Evolutionary conservation across 75 land plant genomes (phyloP), one percentile per base, ranked within the genome.

Genomic region (Larix kaempferi): DNA sequence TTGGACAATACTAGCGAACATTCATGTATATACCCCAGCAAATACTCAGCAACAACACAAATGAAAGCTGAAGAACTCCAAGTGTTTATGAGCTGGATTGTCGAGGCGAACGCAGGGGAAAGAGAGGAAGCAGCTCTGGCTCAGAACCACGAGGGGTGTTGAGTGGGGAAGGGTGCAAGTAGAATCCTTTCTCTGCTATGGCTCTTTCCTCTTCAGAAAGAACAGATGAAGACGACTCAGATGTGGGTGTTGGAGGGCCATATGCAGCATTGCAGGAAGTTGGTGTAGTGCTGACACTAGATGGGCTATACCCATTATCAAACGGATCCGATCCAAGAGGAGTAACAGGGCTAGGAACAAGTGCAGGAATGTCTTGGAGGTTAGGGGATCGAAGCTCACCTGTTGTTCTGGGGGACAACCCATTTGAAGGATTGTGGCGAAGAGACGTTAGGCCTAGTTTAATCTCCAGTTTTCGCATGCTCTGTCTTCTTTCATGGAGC

Each of bases 401-500:
- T 71, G 78, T 14, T 74, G 71, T 57, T 26, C 78, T 77, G 25
- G 86, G 81, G 14, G 87, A 83, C 4, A 44, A n/a, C 57, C 56
- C 66, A 22, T 73, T 6, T 29, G 71, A 56, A 7, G 63, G 73
- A 54, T 75, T 75, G 27, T 25, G 63, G 39, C 64, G 74, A 39
- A 66, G 79, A 44, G 81, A 57, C 54, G 82, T 74, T 57, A 82
- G 81, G 41, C 81, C 77, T 8, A 79, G 77, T 54, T 86, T 72
- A 66, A 83, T 78, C 73, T 86, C 85, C 37, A 89, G 84, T 76
- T 89, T 86, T 37, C 88, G 57, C 55, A 84, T 56, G 76, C 66
- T 83, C 57, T 82, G 84, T 5, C 88, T 78, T 29, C 88, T 82
- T 67, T 88, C 90, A 6, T 83, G 88, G 61, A 88, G 86, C 80